These are phyloP conservation scores for Magnolia changhungtana DNA, from an alignment of 164 flowering plant genomes.

Conservation along the genomic window DNA sequence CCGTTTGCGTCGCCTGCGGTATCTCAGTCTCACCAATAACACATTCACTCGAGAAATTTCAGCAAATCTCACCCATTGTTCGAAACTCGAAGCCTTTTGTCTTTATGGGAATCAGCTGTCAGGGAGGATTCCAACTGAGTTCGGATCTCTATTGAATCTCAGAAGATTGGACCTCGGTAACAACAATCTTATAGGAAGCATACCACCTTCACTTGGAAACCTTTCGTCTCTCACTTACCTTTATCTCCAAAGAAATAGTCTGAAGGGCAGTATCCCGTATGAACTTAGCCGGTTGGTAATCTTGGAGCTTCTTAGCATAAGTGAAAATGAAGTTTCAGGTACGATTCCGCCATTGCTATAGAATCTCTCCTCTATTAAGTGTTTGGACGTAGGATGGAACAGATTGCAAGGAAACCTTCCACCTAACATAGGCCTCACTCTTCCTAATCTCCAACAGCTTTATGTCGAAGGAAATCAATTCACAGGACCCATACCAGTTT, in stretches of 20 bases:
- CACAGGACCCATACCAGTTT: conserved; percentile 13
- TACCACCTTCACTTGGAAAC: background rate
- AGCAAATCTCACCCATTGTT: background rate
- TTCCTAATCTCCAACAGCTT: conserved; percentile 12
- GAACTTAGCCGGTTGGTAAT: background rate
- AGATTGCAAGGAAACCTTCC: conserved; percentile 11
- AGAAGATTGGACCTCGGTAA: background rate
- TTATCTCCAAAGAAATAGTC: background rate
- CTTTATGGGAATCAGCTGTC: background rate
- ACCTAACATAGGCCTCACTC: background rate
- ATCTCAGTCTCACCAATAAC: background rate
- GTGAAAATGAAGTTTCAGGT: background rate
- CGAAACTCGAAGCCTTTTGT: background rate
- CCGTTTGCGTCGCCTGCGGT: background rate
- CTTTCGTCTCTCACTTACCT: background rate
- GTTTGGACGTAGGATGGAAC: background rate
- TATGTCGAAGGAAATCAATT: conserved; percentile 7
- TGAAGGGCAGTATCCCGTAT: background rate
- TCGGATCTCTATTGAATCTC: background rate
- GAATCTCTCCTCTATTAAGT: no score
- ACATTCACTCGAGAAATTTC: background rate
- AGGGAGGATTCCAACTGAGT: background rate
- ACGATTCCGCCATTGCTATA: no score
- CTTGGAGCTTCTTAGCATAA: no score
- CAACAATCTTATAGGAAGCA: conserved; percentile 1